Evolutionary conservation across 2,329 filamentous ascomycete genomes (phyloP), one percentile per base, ranked within the genome.

Genomic region (Lachnellula hyalina): DNA sequence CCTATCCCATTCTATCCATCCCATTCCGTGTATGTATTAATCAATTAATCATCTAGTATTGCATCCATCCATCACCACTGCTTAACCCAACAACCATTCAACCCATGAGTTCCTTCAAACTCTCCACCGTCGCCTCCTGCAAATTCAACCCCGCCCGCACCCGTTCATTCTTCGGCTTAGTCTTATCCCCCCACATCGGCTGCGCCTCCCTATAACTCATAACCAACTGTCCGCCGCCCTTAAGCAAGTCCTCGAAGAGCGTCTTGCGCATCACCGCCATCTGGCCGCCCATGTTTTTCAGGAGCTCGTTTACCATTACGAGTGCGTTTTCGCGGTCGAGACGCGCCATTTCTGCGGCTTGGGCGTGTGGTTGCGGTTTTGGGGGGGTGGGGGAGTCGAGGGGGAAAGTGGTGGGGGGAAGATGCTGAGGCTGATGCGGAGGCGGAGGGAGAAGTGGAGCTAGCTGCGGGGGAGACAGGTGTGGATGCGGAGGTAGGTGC

Each of bases 291-390:
- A 73, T 71, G 45, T 72, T 73, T 62, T 74, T 75, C 41, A 83
- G 62, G 51, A 86, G 62, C 67, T 84, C 78, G 2, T 76, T 76
- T 3, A 83, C 74, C 54, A 86, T 67, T 0, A 86, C 79, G 21
- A 86, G 68, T 0, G 76, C 81, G 57, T 86, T 86, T 66, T 85
- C 82, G 8, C 81, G 74, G 61, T 86, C 82, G 5, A 81, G 72
- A 56, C 74, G 74, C 1, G 71, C 70, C 72, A 79, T 78, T 44
- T 72, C 73, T 1, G 73, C 75, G 1, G 63, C 63, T 46, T 67
- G 63, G 1, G 61, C 53, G 34, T 64, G 51, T 2, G 66, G 64
- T 54, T 2, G 52, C 46, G 14, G 45, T 55, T 28, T 65, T 55
- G 6, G 62, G 60, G 1, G 59, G 47, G 11, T 57, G 54, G 1